phyloP scores from a whole-genome alignment of 192 early-diverging fungal species.

The Linnemannia zychae region DNA sequence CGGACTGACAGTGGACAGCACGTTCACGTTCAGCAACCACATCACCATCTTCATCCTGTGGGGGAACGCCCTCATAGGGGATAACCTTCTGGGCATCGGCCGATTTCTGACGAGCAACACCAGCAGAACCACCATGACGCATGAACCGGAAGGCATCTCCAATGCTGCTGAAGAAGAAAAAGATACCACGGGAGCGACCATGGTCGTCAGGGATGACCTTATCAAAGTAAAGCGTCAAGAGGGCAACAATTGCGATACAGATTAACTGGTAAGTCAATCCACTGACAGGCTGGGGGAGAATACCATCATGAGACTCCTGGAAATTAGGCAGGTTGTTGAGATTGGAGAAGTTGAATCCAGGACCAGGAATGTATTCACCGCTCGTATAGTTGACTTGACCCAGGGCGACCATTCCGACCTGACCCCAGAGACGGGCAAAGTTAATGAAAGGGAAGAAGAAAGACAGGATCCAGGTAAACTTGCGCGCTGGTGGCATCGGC shows the following conservation, averaged over 20 bases:
- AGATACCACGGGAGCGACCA: slow-evolving; percentile 57
- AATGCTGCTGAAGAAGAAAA: slow-evolving; percentile 72
- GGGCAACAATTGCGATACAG: slow-evolving; percentile 60
- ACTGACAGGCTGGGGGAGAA: slow-evolving; percentile 63
- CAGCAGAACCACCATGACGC: slow-evolving; percentile 28
- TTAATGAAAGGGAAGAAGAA: slow-evolving; percentile 65
- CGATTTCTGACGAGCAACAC: slow-evolving; percentile 27
- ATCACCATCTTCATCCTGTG: slow-evolving; percentile 55
- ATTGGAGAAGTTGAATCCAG: slow-evolving; percentile 65
- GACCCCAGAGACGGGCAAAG: slow-evolving; percentile 71
- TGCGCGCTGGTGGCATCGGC: background rate
- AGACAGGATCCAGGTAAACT: slow-evolving; percentile 31
- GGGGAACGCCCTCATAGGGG: slow-evolving; percentile 43
- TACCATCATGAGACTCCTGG: background rate
- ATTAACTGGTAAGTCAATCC: slow-evolving; percentile 68
- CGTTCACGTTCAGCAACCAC: slow-evolving; percentile 60
- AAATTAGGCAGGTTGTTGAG: slow-evolving; percentile 54
- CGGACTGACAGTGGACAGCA: slow-evolving; percentile 60
- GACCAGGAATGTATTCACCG: slow-evolving; percentile 66
- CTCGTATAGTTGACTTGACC: slow-evolving; percentile 57
- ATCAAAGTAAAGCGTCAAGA: slow-evolving; percentile 81
- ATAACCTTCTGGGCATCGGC: slow-evolving; percentile 60
- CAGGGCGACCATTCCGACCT: slow-evolving; percentile 60
- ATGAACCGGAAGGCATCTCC: slow-evolving; percentile 65
- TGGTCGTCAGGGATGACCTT: slow-evolving; percentile 82